phyloP scores from a whole-genome alignment of 2,329 filamentous ascomycete genomes.

The Uncinocarpus reesii region DNA sequence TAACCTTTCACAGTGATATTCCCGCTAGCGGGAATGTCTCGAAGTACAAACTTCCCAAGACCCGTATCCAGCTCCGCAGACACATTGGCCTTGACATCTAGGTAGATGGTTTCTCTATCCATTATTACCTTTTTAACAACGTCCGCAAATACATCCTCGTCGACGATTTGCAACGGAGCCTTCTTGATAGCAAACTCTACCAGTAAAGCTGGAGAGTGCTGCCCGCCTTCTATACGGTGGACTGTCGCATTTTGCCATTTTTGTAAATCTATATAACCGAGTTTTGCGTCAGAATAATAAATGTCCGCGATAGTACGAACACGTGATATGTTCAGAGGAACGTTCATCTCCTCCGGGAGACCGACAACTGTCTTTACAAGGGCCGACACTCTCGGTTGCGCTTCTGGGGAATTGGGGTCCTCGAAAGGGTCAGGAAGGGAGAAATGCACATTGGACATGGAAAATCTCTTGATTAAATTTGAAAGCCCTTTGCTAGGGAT shows the following conservation, averaged over 20 bases:
- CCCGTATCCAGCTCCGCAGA: conserved; percentile 74
- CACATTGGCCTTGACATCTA: conserved; percentile 68
- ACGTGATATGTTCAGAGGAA: conserved; percentile 65
- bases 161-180: conserved; percentile 71
- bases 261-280: conserved; percentile 67
- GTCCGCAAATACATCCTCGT: conserved; percentile 66
- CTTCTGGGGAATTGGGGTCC: conserved; percentile 60
- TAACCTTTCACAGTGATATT: conserved; percentile 87
- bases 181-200: conserved; percentile 68
- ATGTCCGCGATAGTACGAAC: conserved; percentile 72
- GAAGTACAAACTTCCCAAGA: conserved; percentile 68
- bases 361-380: conserved; percentile 68
- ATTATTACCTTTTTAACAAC: conserved; percentile 75
- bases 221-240: conserved; percentile 51
- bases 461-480: conserved; percentile 76
- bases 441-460: conserved; percentile 76
- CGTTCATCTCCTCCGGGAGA: conserved; percentile 76
- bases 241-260: conserved; percentile 82
- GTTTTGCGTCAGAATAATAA: conserved; percentile 63
- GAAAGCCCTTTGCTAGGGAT: conserved; percentile 75
- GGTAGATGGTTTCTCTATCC: conserved; percentile 54
- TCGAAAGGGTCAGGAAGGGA: conserved; percentile 70
- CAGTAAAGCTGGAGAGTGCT: conserved; percentile 53
- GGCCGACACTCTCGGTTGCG: conserved; percentile 71
- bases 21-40: conserved; percentile 72